Base-by-base conservation (phyloP, 176 grass and related monocot genomes). In the Zoysia japonica region DNA sequence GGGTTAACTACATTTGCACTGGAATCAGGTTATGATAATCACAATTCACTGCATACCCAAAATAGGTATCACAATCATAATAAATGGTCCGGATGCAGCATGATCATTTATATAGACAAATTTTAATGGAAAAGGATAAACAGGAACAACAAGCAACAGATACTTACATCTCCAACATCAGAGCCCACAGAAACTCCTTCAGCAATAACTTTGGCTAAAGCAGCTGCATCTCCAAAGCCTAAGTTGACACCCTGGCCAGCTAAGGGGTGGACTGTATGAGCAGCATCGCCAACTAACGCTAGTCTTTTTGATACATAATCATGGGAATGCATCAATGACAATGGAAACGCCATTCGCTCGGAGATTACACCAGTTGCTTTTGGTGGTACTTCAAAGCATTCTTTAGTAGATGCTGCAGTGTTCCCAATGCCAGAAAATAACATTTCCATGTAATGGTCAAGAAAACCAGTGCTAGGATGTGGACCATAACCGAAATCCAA, bases 241-340 rank as follows among this genome's bases (percentile, higher is more conserved):
- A 98, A 92, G 79, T 98, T 98, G 41, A 98, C 95, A 12, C 90
- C 92, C 88, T 98, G 95, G 7, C 95, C 95, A 0, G 96, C 95
- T 67, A 94, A 88, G 19, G 92, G 95, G 70, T 98, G 92, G 7
- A 98, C 92, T 38, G 95, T 90, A 85, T 94, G 95, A 64, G 92
- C 95, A 77, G 92, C 89, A 77, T 98, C 95, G 55, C 95, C 95
- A 77, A 98, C 83, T 78, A 98, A 50, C 9, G 84, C 95, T 36
- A 98, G 71, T 42, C 86, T 84, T 88, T 87, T 90, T 12, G 78
- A 83, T 44, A 86, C 85, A 86, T 93, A 98, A 74, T 83, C 82
- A 78, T 85, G 86, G n/a, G 92, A 89, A 82, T 98, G 92, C 86
- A 80, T 94, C 68, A 94, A 46, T 40, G 88, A 90, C 15, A 98